Percentiles rank a stretch among this genome's conserved stretches.
phyloP scores from a whole-genome alignment of 2,329 filamentous ascomycete species.

The Cladosporium cucumerinum region DNA sequence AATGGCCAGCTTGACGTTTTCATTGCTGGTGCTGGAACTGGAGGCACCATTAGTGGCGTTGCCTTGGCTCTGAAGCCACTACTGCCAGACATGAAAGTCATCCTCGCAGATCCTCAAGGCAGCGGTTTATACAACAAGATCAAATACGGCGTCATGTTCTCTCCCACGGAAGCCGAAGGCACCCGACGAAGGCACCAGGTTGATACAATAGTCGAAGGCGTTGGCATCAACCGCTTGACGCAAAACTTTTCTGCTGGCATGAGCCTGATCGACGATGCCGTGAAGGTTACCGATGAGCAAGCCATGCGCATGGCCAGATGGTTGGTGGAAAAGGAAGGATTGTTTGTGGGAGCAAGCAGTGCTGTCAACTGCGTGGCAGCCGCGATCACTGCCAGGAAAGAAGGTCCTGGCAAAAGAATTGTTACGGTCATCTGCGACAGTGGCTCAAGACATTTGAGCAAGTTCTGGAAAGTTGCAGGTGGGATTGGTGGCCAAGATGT shows the following conservation, averaged over 20 bases:
- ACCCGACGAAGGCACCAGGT: conserved; percentile 86
- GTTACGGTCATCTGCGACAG: conserved; percentile 82
- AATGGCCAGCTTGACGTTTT: conserved; percentile 76
- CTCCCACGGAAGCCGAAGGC: conserved; percentile 81
- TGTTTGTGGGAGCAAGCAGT: conserved; percentile 91
- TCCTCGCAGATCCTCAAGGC: conserved; percentile 91
- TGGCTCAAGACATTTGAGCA: conserved; percentile 73
- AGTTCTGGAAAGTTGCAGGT: conserved; percentile 75
- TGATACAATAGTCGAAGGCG: conserved; percentile 92
- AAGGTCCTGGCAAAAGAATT: conserved; percentile 55
- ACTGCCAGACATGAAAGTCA: conserved; percentile 62
- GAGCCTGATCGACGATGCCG: conserved; percentile 83
- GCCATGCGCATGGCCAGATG: conserved; percentile 92
- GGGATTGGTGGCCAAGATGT: conserved; percentile 56
- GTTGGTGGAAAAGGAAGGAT: conserved; percentile 91
- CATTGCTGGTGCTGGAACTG: conserved; percentile 88
- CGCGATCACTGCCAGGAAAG: conserved; percentile 61
- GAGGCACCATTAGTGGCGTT: conserved; percentile 87
- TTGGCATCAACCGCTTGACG: conserved; percentile 93
- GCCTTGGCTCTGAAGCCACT: conserved; percentile 76
- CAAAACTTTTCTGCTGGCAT: conserved; percentile 86
- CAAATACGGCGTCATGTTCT: conserved; percentile 94
- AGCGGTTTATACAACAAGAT: conserved; percentile 91
- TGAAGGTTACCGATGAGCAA: conserved; percentile 83
- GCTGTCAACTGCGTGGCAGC: conserved; percentile 93